A percentile compares a stretch with the other conserved stretches of the same genome.
Evolutionary conservation across 164 flowering plant genomes (phyloP).

Genomic region (Protea cynaroides): DNA sequence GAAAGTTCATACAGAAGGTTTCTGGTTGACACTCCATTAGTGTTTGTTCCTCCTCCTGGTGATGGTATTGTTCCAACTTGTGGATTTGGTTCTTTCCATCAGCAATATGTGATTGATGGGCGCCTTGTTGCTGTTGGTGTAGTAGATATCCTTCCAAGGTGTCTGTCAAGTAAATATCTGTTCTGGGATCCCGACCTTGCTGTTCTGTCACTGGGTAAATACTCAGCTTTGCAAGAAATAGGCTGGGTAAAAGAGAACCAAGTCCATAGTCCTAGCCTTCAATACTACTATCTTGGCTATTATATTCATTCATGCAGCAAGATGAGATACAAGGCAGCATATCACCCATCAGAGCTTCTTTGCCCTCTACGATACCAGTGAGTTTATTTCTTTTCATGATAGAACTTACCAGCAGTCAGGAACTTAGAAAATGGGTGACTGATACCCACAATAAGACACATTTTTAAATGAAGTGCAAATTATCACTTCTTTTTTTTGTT

Average conservation of each 20-base stretch:
- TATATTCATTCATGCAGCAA: constrained; percentile 88
- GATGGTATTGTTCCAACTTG: constrained; percentile 66
- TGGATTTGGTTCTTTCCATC: constrained; percentile 98
- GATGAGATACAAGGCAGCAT: constrained; percentile 97
- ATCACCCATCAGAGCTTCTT: constrained; percentile 88
- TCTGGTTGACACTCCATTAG: constrained; percentile 76
- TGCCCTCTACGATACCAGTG: constrained; percentile 91
- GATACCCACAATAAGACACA: too few species aligned
- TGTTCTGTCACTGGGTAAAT: constrained; percentile 81
- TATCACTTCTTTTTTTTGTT: too few species aligned
- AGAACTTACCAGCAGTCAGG: not conserved
- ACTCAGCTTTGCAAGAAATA: constrained; percentile 85
- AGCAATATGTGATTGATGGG: constrained; percentile 87
- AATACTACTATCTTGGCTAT: constrained; percentile 93
- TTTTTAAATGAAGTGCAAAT: too few species aligned
- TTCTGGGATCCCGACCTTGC: constrained; percentile 98
- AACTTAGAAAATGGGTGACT: not conserved
- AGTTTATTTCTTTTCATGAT: constrained; percentile 26
- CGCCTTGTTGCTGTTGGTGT: constrained; percentile 93
- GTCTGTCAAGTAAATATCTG: constrained; percentile 92
- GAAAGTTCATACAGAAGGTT: constrained; percentile 70
- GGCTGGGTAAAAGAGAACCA: constrained; percentile 74
- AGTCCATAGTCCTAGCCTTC: constrained; percentile 61
- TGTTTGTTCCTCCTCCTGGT: constrained; percentile 58
- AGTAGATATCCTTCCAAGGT: constrained; percentile 86